A percentile compares a stretch with the other conserved stretches of the same genome.
Conservation (phyloP, 2,329 filamentous ascomycete genomes). For the Pseudopithomyces chartarum region DNA sequence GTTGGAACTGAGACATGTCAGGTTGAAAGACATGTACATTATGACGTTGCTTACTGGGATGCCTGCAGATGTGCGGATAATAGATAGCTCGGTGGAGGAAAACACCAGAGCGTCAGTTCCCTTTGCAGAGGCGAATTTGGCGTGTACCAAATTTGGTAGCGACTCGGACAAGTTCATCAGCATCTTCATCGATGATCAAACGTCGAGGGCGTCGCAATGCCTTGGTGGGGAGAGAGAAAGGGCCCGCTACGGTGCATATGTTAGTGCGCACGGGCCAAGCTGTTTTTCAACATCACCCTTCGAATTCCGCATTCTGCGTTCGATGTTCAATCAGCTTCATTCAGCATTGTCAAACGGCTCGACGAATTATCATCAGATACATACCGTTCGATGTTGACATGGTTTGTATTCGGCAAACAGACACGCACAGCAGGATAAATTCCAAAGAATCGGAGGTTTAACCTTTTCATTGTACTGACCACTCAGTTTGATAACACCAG, state of each 20-base stretch:
- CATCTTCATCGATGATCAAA: constrained; percentile 27
- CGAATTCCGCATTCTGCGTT: no score
- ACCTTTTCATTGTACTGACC: no score
- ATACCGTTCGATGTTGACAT: no score
- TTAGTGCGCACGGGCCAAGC: not conserved
- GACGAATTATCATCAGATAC: not conserved
- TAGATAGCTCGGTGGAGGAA: constrained; percentile 46
- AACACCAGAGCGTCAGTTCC: constrained; percentile 43
- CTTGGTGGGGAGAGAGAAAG: not conserved
- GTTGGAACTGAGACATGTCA: constrained; percentile 64
- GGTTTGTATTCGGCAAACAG: no score
- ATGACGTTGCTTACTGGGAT: constrained; percentile 40
- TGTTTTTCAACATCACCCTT: not conserved
- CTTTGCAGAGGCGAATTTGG: constrained; percentile 45
- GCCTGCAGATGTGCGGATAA: constrained; percentile 43
- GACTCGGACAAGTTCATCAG: constrained; percentile 38
- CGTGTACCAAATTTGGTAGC: constrained; percentile 43
- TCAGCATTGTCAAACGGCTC: not conserved
- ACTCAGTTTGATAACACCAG: no score
- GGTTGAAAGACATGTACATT: not conserved
- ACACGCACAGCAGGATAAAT: no score
- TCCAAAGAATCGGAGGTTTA: no score
- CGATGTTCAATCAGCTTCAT: not conserved
- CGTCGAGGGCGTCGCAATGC: not conserved
- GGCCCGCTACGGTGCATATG: not conserved